Percentiles rank a stretch among this genome's conserved stretches.
Conservation (phyloP, 441 rosid genomes). For the Adansonia madagascariensis region DNA sequence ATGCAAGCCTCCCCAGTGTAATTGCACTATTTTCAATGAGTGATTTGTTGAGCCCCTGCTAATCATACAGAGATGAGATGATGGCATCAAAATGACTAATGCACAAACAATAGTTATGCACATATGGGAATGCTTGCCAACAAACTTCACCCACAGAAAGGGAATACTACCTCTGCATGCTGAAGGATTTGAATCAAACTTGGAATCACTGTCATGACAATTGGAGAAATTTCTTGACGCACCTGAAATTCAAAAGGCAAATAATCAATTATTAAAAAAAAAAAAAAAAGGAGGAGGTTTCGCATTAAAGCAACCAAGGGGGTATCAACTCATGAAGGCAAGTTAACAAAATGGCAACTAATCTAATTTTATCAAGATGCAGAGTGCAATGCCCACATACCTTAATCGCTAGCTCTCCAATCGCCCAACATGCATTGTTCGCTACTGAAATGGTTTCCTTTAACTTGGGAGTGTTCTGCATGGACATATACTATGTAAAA, state of each 20-base stretch:
- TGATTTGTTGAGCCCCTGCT: conserved; percentile 84
- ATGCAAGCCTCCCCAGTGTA: conserved; percentile 95
- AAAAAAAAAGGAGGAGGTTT: neutral
- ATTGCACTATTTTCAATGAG: conserved; percentile 94
- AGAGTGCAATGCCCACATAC: conserved; percentile 38
- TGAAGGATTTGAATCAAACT: conserved; percentile 83
- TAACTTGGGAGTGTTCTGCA: conserved; percentile 68
- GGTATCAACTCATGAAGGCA: neutral
- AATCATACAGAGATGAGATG: conserved; percentile 29
- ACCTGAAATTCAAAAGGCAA: conserved; percentile 54
- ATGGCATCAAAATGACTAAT: conserved; percentile 4
- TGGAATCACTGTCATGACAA: conserved; percentile 77
- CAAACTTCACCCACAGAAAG: conserved; percentile 4
- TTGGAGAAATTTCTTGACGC: conserved; percentile 85
- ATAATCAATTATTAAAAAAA: neutral
- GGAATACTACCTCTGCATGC: conserved; percentile 69
- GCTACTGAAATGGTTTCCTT: conserved; percentile 88
- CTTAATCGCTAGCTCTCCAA: conserved; percentile 96
- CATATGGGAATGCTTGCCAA: neutral
- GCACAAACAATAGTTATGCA: neutral
- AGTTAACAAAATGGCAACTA: conserved; percentile 18
- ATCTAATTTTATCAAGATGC: conserved; percentile 15
- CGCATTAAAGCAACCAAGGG: neutral
- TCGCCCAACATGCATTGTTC: conserved; percentile 99
- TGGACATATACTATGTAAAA: conserved; percentile 24